Evolutionary conservation across 106 monocot species (phyloP).

Genomic region (Acanthochlamys bracteata): DNA sequence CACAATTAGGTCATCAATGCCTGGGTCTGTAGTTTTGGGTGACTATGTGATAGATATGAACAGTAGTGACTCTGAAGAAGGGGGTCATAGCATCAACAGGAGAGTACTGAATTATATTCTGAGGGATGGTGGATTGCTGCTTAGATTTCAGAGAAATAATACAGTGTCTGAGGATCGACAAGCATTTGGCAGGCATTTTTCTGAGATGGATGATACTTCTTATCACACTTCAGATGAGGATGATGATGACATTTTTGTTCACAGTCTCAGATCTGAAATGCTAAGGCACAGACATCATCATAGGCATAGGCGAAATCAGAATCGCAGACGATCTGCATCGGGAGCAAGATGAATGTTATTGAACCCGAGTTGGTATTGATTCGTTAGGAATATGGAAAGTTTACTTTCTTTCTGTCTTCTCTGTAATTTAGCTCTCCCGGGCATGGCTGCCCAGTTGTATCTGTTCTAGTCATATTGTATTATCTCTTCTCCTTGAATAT

Average conservation of each 20-base stretch:
- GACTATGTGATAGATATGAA: slow-evolving; percentile 13
- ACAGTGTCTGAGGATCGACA: not conserved
- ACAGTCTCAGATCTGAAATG: not conserved
- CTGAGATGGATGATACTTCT: no score
- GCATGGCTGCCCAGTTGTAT: not conserved
- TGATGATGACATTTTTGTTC: not conserved
- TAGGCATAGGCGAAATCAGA: not conserved
- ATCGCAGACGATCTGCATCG: slow-evolving; percentile 3
- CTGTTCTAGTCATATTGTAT: no score
- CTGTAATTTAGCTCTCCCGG: not conserved
- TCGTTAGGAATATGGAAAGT: no score
- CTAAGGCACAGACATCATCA: not conserved
- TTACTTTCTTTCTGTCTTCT: no score
- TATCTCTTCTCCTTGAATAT: no score
- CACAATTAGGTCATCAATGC: slow-evolving; percentile 6
- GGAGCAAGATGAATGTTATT: not conserved
- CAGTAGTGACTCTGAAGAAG: slow-evolving; percentile 2
- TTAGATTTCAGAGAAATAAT: slow-evolving; percentile 4
- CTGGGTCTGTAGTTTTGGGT: slow-evolving; percentile 6
- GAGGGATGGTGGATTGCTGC: not conserved
- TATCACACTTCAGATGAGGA: not conserved
- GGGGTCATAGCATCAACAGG: not conserved
- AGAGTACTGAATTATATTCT: not conserved
- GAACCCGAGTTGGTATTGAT: no score
- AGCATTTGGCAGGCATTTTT: not conserved